Evolutionary conservation across 1,284 basidiomycete species (phyloP), one percentile per base, ranked within the genome.

Genomic region (Athelia psychrophila): DNA sequence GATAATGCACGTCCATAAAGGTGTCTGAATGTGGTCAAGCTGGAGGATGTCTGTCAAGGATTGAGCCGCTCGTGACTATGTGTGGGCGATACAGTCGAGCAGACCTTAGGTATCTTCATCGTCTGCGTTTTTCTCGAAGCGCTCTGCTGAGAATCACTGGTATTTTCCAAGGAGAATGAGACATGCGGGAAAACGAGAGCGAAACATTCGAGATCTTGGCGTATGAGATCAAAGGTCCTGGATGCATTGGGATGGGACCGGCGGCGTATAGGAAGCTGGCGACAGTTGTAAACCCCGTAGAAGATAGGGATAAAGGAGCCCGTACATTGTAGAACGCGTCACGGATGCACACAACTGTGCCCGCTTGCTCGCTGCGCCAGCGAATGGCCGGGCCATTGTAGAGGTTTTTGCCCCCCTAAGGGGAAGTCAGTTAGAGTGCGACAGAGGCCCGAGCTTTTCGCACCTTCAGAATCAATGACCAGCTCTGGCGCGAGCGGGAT

Each of bases 311-410:
- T 22, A 44, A 45, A 16, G 69, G 13, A 30, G 13, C 5, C 27
- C 81, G 45, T 57, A 92, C 91, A 61, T 89, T 92, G 63, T 88
- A 89, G 65, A 95, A 97, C 3, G 89, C 83, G 63, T 96, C 94
- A 19, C 90, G 83, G 35, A 95, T 76, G 58, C 79, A 84, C 36
- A 95, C 84, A 10, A 81, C 84, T 3, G 93, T 95, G 3, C 94
- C 94, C 4, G 80, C 68, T 2, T 74, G 69, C 63, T 88, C 84
- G 61, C 84, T 74, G 55, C 79, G 74, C 89, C 88, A 85, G 24
- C 88, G 80, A 38, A 85, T 71, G 2, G 91, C 83, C 30, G 83
- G 77, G 1, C 92, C 92, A 25, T 72, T 70, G 62, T 89, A 91
- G n/a, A 94, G 64, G 13, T 65, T 71, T 58, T 81, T 74, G 15